These are phyloP conservation scores for Blastobotrys attinorum DNA, from an alignment of 805 yeast genomes.

Conservation along the genomic window DNA sequence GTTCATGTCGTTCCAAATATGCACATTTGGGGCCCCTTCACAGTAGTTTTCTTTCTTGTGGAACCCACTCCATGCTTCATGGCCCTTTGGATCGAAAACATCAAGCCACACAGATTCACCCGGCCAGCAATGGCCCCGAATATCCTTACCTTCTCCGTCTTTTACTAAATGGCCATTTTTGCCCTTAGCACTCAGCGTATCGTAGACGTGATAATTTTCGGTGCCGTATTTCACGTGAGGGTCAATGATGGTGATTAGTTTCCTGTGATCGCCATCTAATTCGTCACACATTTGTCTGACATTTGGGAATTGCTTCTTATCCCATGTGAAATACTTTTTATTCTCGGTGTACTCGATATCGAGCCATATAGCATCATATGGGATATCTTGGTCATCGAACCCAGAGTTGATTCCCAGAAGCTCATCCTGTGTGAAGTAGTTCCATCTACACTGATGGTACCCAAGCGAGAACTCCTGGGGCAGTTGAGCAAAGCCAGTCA, in stretches of 20 bases:
- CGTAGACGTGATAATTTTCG: slow-evolving; percentile 48
- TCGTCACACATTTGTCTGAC: slow-evolving; percentile 60
- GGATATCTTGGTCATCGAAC: slow-evolving; percentile 69
- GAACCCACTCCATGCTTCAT: slow-evolving; percentile 18
- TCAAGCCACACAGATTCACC: slow-evolving; percentile 95
- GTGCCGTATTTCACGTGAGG: slow-evolving; percentile 77
- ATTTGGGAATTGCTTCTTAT: slow-evolving; percentile 60
- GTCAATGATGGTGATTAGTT: slow-evolving; percentile 77
- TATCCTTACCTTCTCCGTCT: slow-evolving; percentile 41
- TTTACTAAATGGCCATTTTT: slow-evolving; percentile 26
- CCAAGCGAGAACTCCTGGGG: slow-evolving; percentile 80
- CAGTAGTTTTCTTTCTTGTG: slow-evolving; percentile 23
- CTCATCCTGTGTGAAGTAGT: slow-evolving; percentile 82
- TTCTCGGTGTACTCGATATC: slow-evolving; percentile 88
- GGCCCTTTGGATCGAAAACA: slow-evolving; percentile 56
- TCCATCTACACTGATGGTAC: slow-evolving; percentile 97
- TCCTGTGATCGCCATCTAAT: slow-evolving; percentile 66
- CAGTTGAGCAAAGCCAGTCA: slow-evolving; percentile 66
- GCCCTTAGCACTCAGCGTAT: slow-evolving; percentile 33
- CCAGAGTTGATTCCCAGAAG: slow-evolving; percentile 58
- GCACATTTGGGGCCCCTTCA: slow-evolving; percentile 51
- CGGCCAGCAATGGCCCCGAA: slow-evolving; percentile 94
- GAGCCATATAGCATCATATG: slow-evolving; percentile 89
- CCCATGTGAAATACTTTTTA: slow-evolving; percentile 91
- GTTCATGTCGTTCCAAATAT: slow-evolving; percentile 97